Percentiles rank a stretch among this genome's conserved stretches.
Conservation (phyloP, 2,329 filamentous ascomycete genomes). For the Neonectria hederae region DNA sequence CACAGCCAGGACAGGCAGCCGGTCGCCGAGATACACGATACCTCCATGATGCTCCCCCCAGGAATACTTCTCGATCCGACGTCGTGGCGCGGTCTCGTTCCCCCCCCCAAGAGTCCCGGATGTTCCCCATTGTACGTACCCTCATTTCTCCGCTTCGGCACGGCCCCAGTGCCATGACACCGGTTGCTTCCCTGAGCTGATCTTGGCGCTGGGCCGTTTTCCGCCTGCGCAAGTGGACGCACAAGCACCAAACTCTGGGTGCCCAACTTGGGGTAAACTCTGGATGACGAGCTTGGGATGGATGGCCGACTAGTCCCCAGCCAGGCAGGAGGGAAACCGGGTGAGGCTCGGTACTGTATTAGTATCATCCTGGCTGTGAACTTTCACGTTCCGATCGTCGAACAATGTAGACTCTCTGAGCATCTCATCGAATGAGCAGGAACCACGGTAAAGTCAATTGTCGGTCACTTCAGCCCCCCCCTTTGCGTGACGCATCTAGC, state of each 20-base stretch:
- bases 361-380: background rate
- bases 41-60: background rate
- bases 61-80: background rate
- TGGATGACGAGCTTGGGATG: background rate
- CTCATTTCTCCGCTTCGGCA: conserved; percentile 1
- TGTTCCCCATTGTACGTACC: background rate
- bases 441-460: conserved; percentile 1
- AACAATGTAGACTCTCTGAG: background rate
- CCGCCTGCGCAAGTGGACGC: background rate
- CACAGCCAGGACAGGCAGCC: background rate
- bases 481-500: background rate
- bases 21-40: background rate
- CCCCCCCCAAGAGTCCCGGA: background rate
- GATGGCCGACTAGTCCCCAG: background rate
- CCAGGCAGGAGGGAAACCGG: background rate
- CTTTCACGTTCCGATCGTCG: background rate
- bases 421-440: background rate
- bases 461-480: background rate
- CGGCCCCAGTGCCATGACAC: background rate
- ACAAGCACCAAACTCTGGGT: background rate
- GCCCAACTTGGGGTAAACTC: background rate
- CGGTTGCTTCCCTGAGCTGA: conserved; percentile 9
- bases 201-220: conserved; percentile 16
- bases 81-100: background rate
- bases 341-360: background rate